Conservation (phyloP, 1,139 yeast genomes). For the Pichia inconspicua region DNA sequence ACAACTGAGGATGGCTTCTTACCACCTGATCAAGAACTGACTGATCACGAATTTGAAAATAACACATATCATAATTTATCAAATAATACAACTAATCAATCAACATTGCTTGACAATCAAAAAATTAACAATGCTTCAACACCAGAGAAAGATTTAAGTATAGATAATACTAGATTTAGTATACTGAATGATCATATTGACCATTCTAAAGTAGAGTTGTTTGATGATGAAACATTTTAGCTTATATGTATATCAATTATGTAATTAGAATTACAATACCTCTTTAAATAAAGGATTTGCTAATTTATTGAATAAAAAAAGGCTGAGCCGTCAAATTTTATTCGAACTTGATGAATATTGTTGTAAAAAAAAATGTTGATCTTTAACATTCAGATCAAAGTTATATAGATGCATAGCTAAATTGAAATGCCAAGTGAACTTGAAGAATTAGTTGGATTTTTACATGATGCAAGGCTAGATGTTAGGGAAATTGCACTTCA, state of each 20-base stretch:
- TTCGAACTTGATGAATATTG: too few relatives aligned
- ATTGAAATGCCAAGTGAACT: conserved; percentile 15
- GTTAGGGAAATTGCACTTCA: conserved; percentile 82
- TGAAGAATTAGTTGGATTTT: conserved; percentile 50
- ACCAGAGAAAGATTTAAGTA: background rate
- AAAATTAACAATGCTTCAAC: background rate
- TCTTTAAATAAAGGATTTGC: too few relatives aligned
- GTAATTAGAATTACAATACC: too few relatives aligned
- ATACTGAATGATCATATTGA: background rate
- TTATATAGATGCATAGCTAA: too few relatives aligned
- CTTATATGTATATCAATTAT: background rate
- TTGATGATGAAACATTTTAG: conserved; percentile 1
- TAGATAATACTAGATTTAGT: background rate
- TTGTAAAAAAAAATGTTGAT: too few relatives aligned
- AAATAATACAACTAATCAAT: background rate
- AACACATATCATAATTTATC: background rate
- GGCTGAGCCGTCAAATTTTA: too few relatives aligned
- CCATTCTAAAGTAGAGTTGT: background rate
- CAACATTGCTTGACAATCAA: background rate
- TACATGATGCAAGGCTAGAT: conserved; percentile 77
- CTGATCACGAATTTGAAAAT: background rate
- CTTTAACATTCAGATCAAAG: too few relatives aligned
- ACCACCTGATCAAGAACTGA: conserved; percentile 31
- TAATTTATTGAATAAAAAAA: too few relatives aligned
- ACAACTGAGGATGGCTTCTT: conserved; percentile 75